Conservation (phyloP, 352 stramenopile genomes). For the Phytopythium montanum region DNA sequence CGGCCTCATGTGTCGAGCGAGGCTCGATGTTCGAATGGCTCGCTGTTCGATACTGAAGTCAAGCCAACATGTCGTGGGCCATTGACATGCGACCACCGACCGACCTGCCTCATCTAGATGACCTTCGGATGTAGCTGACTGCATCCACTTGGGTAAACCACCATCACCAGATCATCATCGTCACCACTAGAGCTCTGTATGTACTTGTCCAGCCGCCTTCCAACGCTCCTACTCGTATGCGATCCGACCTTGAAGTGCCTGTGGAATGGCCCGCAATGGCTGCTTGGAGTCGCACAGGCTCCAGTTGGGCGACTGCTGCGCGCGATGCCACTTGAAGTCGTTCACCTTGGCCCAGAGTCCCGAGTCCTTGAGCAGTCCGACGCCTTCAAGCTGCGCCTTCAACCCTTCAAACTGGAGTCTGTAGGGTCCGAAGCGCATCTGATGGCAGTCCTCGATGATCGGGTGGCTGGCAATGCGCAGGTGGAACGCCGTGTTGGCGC, state of each 20-base stretch:
- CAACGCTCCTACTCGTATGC: constrained; percentile 28
- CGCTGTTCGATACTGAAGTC: not conserved
- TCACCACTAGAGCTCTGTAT: not conserved
- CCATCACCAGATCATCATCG: not conserved
- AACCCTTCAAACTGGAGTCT: constrained; percentile 59
- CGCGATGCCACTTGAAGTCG: constrained; percentile 91
- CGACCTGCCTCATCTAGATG: too few relatives aligned
- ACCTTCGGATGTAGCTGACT: not conserved
- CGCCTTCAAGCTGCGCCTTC: constrained; percentile 50
- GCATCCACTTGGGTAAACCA: not conserved
- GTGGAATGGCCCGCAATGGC: constrained; percentile 31
- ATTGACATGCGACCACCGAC: too few relatives aligned
- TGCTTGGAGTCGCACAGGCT: constrained; percentile 51
- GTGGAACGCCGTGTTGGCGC: constrained; percentile 64
- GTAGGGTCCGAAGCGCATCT: constrained; percentile 81
- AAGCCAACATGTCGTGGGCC: not conserved
- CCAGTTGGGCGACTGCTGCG: constrained; percentile 88
- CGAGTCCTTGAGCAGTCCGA: constrained; percentile 47
- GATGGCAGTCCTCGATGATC: constrained; percentile 90
- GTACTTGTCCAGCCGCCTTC: not conserved
- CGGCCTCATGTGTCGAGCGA: too few relatives aligned
- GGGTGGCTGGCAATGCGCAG: constrained; percentile 81
- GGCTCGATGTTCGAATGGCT: not conserved
- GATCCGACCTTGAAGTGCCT: constrained; percentile 26
- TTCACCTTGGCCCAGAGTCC: constrained; percentile 88